phyloP scores from a whole-genome alignment of 495 filamentous ascomycete genomes.

The Penicillium fimorum region DNA sequence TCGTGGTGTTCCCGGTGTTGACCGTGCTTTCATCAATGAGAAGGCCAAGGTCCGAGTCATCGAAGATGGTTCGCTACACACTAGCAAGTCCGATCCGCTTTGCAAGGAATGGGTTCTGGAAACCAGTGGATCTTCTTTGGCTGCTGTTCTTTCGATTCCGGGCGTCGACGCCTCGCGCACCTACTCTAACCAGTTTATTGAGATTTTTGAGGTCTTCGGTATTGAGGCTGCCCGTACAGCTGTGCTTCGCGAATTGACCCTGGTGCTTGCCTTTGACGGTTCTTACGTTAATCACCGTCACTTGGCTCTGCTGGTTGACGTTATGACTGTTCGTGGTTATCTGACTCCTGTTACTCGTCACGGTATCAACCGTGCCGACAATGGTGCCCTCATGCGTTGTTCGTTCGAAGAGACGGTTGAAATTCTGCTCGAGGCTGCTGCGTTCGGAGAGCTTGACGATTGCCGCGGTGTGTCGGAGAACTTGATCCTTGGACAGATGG shows the following conservation, averaged over 20 bases:
- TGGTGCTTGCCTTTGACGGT: constrained; percentile 93
- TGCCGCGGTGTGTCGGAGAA: constrained; percentile 98
- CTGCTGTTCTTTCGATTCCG: constrained; percentile 75
- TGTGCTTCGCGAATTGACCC: constrained; percentile 80
- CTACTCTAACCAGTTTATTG: constrained; percentile 91
- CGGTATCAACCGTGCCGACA: constrained; percentile 97
- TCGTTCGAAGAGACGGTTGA: constrained; percentile 99
- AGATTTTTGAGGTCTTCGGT: constrained; percentile 89
- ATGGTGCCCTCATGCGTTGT: constrained; percentile 97
- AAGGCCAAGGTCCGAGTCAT: constrained; percentile 61
- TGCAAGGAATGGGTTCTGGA: constrained; percentile 95
- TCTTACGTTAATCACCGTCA: constrained; percentile 99
- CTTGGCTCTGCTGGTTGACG: constrained; percentile 91
- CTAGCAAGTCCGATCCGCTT: constrained; percentile 62
- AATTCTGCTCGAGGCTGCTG: constrained; percentile 92
- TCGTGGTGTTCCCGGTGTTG: constrained; percentile 83
- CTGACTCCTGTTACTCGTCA: constrained; percentile 96
- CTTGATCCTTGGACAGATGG: constrained; percentile 95
- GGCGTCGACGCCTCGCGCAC: constrained; percentile 89
- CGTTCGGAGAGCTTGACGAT: constrained; percentile 91
- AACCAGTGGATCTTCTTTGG: constrained; percentile 83
- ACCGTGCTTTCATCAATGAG: constrained; percentile 88
- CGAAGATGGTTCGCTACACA: constrained; percentile 66
- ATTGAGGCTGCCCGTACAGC: constrained; percentile 90
- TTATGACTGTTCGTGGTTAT: constrained; percentile 93